These are phyloP conservation scores for Paracoccidioides brasiliensis DNA, from an alignment of 2,329 filamentous ascomycete species.

Conservation along the genomic window DNA sequence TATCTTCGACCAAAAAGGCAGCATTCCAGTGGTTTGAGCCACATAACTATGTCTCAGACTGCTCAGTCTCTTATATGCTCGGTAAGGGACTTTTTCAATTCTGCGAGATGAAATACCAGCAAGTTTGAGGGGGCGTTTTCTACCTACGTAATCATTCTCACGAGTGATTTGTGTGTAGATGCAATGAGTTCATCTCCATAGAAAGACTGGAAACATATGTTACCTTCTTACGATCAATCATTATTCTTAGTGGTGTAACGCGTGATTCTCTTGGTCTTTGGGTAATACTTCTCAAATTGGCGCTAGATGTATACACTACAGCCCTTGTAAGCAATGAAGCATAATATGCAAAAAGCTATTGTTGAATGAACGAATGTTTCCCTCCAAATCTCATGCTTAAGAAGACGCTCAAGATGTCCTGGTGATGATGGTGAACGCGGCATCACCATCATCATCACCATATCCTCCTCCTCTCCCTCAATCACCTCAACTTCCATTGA, in stretches of 20 bases:
- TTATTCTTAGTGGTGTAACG: neutral
- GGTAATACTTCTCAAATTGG: neutral
- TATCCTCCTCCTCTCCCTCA: neutral
- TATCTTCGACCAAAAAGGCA: neutral
- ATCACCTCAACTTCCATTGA: neutral
- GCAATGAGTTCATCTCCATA: conserved; percentile 35
- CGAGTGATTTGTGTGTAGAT: neutral
- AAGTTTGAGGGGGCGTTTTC: conserved; percentile 36
- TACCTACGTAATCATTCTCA: conserved; percentile 9
- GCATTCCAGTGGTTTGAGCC: conserved; percentile 6
- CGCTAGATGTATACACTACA: neutral
- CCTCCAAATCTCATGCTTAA: neutral
- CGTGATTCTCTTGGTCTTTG: neutral
- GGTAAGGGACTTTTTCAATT: conserved; percentile 7
- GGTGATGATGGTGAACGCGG: neutral
- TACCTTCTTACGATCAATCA: neutral
- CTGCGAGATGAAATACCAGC: conserved; percentile 32
- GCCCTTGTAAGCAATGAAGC: neutral
- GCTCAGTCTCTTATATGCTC: neutral
- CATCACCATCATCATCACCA: neutral
- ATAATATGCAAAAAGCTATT: neutral
- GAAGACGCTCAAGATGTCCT: neutral
- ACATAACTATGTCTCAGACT: neutral
- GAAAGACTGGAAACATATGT: conserved; percentile 14
- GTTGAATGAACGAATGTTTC: neutral